A percentile compares a stretch with the other conserved stretches of the same genome.
Evolutionary conservation across 805 yeast species (phyloP).

Genomic region (Isabelozyma rhagii): DNA sequence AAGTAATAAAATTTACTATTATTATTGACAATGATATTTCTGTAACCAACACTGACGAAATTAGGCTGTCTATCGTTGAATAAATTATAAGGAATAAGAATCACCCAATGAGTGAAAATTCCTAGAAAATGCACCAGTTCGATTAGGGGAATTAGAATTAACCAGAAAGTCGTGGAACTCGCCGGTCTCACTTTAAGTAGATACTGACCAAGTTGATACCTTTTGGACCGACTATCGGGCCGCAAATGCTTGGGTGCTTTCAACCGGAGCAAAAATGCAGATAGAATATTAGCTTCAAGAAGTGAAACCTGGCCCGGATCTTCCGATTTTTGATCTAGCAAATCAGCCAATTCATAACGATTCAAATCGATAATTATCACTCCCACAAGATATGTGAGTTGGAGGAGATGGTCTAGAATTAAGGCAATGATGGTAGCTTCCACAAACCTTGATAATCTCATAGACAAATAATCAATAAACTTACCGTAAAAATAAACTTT

Average conservation of each 20-base stretch:
- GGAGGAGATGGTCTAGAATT: conserved; percentile 58
- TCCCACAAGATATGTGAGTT: conserved; percentile 61
- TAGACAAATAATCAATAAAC: conserved; percentile 7
- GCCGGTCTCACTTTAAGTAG: conserved; percentile 36
- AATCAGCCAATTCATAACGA: conserved; percentile 58
- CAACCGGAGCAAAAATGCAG: conserved; percentile 18
- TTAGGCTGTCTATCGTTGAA: conserved; percentile 6
- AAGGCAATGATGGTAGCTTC: conserved; percentile 38
- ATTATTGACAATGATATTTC: conserved; percentile 16
- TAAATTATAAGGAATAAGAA: conserved; percentile 15
- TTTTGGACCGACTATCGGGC: conserved; percentile 14
- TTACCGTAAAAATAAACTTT: conserved; percentile 10
- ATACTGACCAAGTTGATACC: conserved; percentile 30
- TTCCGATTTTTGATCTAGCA: conserved; percentile 21
- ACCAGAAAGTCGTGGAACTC: conserved; percentile 25
- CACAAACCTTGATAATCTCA: conserved; percentile 7
- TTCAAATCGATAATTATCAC: conserved; percentile 66
- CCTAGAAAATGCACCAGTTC: conserved; percentile 12
- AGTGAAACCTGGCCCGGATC: conserved; percentile 6
- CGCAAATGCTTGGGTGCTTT: conserved; percentile 7
- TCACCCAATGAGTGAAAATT: conserved; percentile 15
- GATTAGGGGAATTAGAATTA: conserved; percentile 19
- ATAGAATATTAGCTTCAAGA: conserved; percentile 23
- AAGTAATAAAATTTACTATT: conserved; percentile 51
- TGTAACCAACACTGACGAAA: conserved; percentile 1